Conservation (phyloP, 1,139 yeast genomes). For the Zygosaccharomyces pseudobailii region DNA sequence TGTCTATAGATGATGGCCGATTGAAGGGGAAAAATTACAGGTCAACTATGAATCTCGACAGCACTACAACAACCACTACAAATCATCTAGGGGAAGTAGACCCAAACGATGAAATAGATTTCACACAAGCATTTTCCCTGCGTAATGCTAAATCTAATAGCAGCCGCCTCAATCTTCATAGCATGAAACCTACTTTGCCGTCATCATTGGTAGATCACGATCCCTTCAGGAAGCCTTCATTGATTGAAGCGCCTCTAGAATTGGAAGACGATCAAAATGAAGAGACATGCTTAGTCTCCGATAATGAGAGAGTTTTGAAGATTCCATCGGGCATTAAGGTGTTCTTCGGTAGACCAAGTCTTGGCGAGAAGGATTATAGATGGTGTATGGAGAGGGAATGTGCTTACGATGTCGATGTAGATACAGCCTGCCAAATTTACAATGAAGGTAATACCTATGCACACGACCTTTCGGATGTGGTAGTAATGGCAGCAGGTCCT, state of each 20-base stretch:
- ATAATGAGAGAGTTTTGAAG: conserved; percentile 22
- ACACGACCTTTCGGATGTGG: conserved; percentile 52
- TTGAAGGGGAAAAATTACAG: conserved; percentile 2
- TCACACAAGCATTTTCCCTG: conserved; percentile 31
- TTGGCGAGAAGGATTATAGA: conserved; percentile 43
- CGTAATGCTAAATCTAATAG: conserved; percentile 17
- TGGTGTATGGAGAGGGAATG: conserved; percentile 52
- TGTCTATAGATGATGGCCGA: not conserved
- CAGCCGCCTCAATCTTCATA: conserved; percentile 2
- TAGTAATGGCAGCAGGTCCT: conserved; percentile 93
- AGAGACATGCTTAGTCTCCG: conserved; percentile 7
- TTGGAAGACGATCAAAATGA: conserved; percentile 5
- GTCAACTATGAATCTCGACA: not conserved
- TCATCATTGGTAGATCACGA: conserved; percentile 18
- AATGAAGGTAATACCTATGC: conserved; percentile 19
- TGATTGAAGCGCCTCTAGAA: conserved; percentile 22
- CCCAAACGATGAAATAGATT: conserved; percentile 39
- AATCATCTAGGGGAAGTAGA: conserved; percentile 22
- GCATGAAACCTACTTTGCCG: conserved; percentile 5
- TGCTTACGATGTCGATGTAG: conserved; percentile 37
- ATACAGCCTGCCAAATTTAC: conserved; percentile 32
- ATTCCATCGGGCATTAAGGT: conserved; percentile 39
- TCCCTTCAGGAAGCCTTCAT: conserved; percentile 27
- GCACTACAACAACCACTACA: conserved; percentile 5
- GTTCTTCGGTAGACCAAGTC: conserved; percentile 45